Evolutionary conservation across 805 yeast species (phyloP).

Genomic region (Suhomyces faveliae): DNA sequence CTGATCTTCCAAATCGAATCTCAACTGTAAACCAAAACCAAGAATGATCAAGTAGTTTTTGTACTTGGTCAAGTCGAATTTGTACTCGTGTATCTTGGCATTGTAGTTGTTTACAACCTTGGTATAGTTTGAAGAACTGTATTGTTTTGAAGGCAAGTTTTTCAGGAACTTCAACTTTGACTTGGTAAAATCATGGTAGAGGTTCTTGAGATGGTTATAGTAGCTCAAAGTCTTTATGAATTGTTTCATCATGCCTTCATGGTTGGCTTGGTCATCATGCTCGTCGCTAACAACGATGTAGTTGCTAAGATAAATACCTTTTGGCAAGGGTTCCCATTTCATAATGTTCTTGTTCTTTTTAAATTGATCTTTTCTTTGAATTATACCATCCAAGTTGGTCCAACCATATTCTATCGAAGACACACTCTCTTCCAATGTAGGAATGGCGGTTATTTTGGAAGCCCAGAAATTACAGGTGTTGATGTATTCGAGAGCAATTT

Average conservation of each 20-base stretch:
- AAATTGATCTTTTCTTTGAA: conserved; percentile 27
- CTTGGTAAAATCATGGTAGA: conserved; percentile 32
- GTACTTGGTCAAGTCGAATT: conserved; percentile 44
- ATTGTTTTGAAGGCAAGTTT: conserved; percentile 23
- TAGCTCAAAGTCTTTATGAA: conserved; percentile 41
- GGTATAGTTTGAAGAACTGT: conserved; percentile 30
- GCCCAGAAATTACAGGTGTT: conserved; percentile 90
- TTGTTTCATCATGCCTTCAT: conserved; percentile 44
- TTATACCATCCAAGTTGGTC: conserved; percentile 44
- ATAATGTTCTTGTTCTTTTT: conserved; percentile 33
- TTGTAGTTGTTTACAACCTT: conserved; percentile 40
- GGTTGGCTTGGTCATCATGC: conserved; percentile 24
- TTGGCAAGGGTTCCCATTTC: conserved; percentile 44
- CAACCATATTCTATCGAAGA: conserved; percentile 85
- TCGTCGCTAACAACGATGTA: conserved; percentile 21
- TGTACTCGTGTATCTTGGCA: conserved; percentile 41
- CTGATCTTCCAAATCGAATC: conserved; percentile 41
- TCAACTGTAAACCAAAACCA: conserved; percentile 47
- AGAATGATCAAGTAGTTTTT: conserved; percentile 45
- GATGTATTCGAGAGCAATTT: conserved; percentile 67
- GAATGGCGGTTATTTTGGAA: conserved; percentile 77
- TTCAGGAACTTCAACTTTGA: conserved; percentile 29
- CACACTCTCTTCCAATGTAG: conserved; percentile 63
- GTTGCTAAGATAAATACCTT: conserved; percentile 41
- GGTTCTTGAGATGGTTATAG: conserved; percentile 37